phyloP scores from a whole-genome alignment of 305 asterid genomes.

The Fraxinus baroniana region DNA sequence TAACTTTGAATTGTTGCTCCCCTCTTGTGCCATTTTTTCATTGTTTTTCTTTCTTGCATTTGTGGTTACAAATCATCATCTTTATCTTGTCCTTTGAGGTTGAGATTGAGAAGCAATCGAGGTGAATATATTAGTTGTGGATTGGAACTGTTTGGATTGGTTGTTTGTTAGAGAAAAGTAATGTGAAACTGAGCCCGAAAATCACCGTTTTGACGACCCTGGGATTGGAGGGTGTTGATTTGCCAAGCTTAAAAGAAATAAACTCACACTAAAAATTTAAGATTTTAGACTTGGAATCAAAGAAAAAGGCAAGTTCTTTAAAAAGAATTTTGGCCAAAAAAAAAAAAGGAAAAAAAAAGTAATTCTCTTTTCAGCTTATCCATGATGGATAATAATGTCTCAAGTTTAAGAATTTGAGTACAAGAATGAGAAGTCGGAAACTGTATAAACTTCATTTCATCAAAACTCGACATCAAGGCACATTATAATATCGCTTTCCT shows the following conservation, averaged over 20 bases:
- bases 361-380: not conserved
- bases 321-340: not conserved
- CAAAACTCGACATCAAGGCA: not conserved
- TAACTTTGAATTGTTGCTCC: too few species aligned
- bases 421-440: not conserved
- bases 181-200: too few species aligned
- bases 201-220: too few species aligned
- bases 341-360: too few species aligned
- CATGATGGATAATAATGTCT: not conserved
- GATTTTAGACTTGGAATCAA: not conserved
- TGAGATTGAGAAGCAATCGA: too few species aligned
- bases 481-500: not conserved
- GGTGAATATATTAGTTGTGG: too few species aligned
- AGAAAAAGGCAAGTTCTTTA: not conserved
- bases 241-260: not conserved
- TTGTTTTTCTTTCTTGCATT: too few species aligned
- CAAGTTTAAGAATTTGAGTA: not conserved
- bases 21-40: too few species aligned
- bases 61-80: too few species aligned
- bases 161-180: too few species aligned
- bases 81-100: too few species aligned
- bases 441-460: not conserved
- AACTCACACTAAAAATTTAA: not conserved
- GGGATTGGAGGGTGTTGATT: not conserved
- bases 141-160: too few species aligned